Conservation (phyloP, 2,329 filamentous ascomycete genomes). For the Mycosphaerella arachidis region DNA sequence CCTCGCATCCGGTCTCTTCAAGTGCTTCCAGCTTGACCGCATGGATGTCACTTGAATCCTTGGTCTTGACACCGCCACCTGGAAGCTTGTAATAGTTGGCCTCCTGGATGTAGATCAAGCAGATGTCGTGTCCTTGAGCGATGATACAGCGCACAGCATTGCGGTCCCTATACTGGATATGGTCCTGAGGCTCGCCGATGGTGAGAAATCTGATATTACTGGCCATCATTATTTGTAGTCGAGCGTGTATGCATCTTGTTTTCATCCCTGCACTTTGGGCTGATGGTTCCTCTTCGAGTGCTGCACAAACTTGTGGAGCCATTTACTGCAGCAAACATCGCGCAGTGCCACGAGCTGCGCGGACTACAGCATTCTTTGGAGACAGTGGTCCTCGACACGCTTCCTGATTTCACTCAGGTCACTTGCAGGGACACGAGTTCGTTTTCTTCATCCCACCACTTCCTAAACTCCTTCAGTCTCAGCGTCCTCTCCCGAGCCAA, state of each 20-base stretch:
- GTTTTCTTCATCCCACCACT: constrained; percentile 54
- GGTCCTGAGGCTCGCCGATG: not conserved
- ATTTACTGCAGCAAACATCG: too few relatives aligned
- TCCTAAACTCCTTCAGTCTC: constrained; percentile 46
- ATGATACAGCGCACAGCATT: constrained; percentile 9
- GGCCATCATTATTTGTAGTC: too few relatives aligned
- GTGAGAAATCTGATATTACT: constrained; percentile 1
- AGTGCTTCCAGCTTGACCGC: constrained; percentile 7
- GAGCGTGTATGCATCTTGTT: too few relatives aligned
- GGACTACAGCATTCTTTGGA: too few relatives aligned
- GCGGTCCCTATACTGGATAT: constrained; percentile 1
- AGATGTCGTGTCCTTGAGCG: not conserved
- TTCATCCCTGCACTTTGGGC: not conserved
- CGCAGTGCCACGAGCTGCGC: too few relatives aligned
- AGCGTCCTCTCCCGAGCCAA: constrained; percentile 49
- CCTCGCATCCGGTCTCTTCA: constrained; percentile 13
- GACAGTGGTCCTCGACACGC: not conserved
- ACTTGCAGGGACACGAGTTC: constrained; percentile 1
- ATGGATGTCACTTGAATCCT: constrained; percentile 3
- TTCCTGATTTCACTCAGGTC: not conserved
- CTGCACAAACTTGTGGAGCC: too few relatives aligned
- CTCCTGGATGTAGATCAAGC: constrained; percentile 8
- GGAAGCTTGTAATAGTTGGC: constrained; percentile 16
- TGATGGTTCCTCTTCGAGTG: not conserved
- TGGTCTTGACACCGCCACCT: constrained; percentile 8